Evolutionary conservation across 2,329 filamentous ascomycete species (phyloP).

Genomic region (Trichoderma cornu-damae): DNA sequence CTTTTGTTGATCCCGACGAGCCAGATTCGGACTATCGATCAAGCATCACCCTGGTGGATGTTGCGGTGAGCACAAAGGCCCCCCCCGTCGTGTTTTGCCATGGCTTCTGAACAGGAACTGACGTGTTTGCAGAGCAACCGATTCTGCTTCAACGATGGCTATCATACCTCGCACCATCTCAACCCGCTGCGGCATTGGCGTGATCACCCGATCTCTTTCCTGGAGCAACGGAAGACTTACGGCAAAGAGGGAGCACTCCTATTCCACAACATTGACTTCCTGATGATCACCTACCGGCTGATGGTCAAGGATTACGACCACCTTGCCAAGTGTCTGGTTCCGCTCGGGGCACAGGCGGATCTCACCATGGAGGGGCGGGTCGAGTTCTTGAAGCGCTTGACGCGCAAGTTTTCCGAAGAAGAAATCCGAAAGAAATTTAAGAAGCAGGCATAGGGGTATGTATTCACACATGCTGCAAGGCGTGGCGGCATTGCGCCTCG

Average conservation of each 20-base stretch:
- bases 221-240: constrained; percentile 64
- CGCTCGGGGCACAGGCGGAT: constrained; percentile 64
- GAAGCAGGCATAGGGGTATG: constrained; percentile 11
- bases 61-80: constrained; percentile 53
- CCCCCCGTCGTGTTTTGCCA: too few species aligned
- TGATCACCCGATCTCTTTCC: constrained; percentile 69
- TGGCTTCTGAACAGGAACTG: neutral
- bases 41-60: constrained; percentile 74
- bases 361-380: constrained; percentile 61
- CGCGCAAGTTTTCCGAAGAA: constrained; percentile 59
- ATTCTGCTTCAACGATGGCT: constrained; percentile 77
- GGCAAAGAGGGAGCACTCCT: constrained; percentile 63
- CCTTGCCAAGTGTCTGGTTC: constrained; percentile 65
- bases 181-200: constrained; percentile 77
- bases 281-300: constrained; percentile 66
- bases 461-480: neutral
- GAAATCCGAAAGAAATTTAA: constrained; percentile 57
- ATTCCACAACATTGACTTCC: constrained; percentile 76
- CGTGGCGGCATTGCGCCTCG: neutral
- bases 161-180: constrained; percentile 75
- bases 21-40: constrained; percentile 74
- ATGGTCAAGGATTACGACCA: constrained; percentile 66
- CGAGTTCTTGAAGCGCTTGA: constrained; percentile 59
- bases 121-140: constrained; percentile 60
- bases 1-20: constrained; percentile 69